Evolutionary conservation across 345 rosid genomes (phyloP).

Genomic region (Populus alba): DNA sequence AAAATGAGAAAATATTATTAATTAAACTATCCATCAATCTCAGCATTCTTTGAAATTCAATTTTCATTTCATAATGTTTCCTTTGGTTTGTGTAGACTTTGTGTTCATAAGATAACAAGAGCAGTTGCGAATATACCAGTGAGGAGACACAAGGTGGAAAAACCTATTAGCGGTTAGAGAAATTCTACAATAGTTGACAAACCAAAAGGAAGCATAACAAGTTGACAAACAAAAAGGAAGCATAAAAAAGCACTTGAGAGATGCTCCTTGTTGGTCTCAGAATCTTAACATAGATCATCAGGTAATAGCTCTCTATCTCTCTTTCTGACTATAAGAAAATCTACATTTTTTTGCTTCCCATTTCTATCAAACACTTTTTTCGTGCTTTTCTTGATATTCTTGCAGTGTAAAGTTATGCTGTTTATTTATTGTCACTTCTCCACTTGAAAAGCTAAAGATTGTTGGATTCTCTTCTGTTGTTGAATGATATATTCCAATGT

Average conservation of each 20-base stretch:
- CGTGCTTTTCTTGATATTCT: conserved; percentile 1
- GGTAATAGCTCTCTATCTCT: not conserved
- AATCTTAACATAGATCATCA: not conserved
- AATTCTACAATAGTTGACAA: not conserved
- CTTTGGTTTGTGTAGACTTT: not conserved
- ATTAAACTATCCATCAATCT: not conserved
- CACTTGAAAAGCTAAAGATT: not conserved
- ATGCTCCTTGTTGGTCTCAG: not conserved
- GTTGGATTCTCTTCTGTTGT: conserved; percentile 4
- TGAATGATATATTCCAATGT: not conserved
- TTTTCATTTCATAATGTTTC: not conserved
- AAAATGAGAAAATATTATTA: no score
- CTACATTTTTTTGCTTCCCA: not conserved
- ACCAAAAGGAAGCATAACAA: not conserved
- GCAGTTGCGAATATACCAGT: not conserved
- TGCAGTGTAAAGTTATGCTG: not conserved
- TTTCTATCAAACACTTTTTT: not conserved
- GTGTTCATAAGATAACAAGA: not conserved
- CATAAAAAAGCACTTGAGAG: not conserved
- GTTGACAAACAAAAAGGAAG: not conserved
- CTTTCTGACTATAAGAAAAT: not conserved
- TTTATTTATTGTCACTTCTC: not conserved
- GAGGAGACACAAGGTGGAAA: not conserved
- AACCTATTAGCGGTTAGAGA: not conserved
- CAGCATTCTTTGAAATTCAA: not conserved